Conservation (phyloP, 2,329 filamentous ascomycete species). For the Phyllosticta citrichinensis region DNA sequence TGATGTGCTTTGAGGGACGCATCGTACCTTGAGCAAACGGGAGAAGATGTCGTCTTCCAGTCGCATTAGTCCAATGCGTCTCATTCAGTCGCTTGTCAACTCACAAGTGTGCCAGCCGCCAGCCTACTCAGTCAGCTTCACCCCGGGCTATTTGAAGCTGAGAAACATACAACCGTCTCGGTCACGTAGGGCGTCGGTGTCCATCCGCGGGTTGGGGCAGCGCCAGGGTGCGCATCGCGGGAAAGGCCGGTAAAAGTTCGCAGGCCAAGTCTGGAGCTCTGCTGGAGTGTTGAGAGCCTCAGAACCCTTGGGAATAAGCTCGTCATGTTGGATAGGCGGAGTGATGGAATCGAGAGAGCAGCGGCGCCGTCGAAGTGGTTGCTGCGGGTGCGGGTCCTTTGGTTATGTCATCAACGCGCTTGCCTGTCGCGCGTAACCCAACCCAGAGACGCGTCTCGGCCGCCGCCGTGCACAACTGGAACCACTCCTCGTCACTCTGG, state of each 20-base stretch:
- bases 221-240: conserved; percentile 8
- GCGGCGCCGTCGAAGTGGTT: neutral
- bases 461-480: neutral
- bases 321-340: conserved; percentile 18
- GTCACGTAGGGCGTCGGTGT: conserved; percentile 42
- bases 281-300: conserved; percentile 14
- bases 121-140: conserved; percentile 31
- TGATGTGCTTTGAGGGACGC: neutral
- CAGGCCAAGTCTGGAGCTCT: conserved; percentile 12
- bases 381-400: neutral
- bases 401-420: neutral
- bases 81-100: neutral
- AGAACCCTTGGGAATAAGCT: conserved; percentile 19
- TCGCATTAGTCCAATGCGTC: conserved; percentile 1
- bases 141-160: neutral
- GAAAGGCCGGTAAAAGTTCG: conserved; percentile 17
- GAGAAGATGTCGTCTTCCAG: conserved; percentile 35
- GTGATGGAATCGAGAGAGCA: neutral
- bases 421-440: conserved; percentile 1
- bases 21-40: conserved; percentile 31
- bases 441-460: conserved; percentile 2
- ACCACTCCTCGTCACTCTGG: neutral
- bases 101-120: conserved; percentile 42
- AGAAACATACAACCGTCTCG: conserved; percentile 35
- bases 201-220: conserved; percentile 23